phyloP scores from a whole-genome alignment of 768 basidiomycete species.

The Boletellus sp. region DNA sequence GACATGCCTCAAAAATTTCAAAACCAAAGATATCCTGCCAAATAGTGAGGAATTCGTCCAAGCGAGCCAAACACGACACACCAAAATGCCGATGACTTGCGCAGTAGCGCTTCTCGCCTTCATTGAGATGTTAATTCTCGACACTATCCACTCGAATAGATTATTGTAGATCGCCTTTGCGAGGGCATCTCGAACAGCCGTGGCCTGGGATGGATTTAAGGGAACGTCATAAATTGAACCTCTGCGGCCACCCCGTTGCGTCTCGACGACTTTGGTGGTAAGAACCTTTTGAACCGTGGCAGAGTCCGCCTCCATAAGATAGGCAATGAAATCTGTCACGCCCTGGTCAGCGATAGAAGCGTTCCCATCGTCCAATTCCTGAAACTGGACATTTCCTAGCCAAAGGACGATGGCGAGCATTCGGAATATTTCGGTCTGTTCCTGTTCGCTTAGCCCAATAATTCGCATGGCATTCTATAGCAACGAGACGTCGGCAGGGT shows the following conservation, averaged over 20 bases:
- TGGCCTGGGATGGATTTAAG: slow-evolving; percentile 87
- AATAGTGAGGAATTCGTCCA: neutral
- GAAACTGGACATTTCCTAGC: slow-evolving; percentile 94
- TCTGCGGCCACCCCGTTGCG: slow-evolving; percentile 84
- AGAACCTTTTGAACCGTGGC: slow-evolving; percentile 82
- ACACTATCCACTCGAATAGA: slow-evolving; percentile 98
- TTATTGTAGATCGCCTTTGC: slow-evolving; percentile 98
- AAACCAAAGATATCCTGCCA: slow-evolving; percentile 95
- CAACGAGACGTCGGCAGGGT: neutral
- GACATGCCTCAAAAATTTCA: slow-evolving; percentile 87
- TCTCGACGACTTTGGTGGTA: slow-evolving; percentile 85
- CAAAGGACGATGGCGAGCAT: slow-evolving; percentile 90
- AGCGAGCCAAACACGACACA: slow-evolving; percentile 30
- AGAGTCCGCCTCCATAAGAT: slow-evolving; percentile 86
- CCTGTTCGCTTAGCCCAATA: slow-evolving; percentile 80
- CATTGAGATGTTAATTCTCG: slow-evolving; percentile 94
- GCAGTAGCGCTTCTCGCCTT: slow-evolving; percentile 70
- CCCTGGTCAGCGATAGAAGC: slow-evolving; percentile 72
- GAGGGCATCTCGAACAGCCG: slow-evolving; percentile 84
- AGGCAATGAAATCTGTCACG: slow-evolving; percentile 93
- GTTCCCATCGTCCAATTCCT: slow-evolving; percentile 87
- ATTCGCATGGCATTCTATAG: slow-evolving; percentile 85
- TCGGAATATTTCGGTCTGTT: slow-evolving; percentile 91
- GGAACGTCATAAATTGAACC: slow-evolving; percentile 98
- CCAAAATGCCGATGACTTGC: slow-evolving; percentile 91